Conservation (phyloP, 176 grass and related monocot genomes). For the bread wheat (Triticum aestivum) region IWGSC_CS_RefSeq_v2.1 NC_057806.1:584832477-584832976, state of each 20-base stretch:
- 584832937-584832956: neutral
- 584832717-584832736: neutral
- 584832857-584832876: neutral
- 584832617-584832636: constrained; percentile 10
- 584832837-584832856: neutral
- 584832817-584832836: neutral
- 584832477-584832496: constrained; percentile 6
- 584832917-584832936: neutral
- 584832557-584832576: neutral
- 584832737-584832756: neutral
- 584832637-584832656: constrained; percentile 14
- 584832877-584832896: constrained; percentile 13
- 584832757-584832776: neutral
- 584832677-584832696: neutral
- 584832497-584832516: neutral
- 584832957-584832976: neutral
- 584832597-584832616: neutral
- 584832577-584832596: neutral
- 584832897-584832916: neutral
- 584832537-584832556: neutral
- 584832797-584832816: constrained; percentile 1
- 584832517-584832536: neutral
- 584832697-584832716: neutral
- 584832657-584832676: neutral
- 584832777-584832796: constrained; percentile 13